Conservation (phyloP, 2,329 filamentous ascomycete species). For the Trichothecium sympodiale region DNA sequence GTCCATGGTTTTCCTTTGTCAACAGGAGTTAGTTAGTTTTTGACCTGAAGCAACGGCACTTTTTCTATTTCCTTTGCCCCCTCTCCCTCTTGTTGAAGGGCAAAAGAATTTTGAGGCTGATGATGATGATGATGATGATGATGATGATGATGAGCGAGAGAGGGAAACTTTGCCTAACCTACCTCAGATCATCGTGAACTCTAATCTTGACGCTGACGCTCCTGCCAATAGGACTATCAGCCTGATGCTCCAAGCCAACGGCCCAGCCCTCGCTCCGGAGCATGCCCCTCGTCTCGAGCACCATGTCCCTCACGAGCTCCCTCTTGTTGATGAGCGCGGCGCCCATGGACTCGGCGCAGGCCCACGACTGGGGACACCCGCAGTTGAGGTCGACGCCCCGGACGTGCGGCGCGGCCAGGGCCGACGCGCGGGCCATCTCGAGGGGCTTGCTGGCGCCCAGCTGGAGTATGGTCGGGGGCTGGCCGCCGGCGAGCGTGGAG, state of each 20-base stretch:
- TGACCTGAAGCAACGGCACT: no score
- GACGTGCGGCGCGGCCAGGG: conserved; percentile 49
- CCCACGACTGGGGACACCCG: conserved; percentile 64
- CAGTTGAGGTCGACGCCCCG: conserved; percentile 62
- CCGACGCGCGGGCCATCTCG: conserved; percentile 52
- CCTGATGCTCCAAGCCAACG: conserved; percentile 30
- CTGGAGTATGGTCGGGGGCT: conserved; percentile 54
- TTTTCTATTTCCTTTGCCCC: no score
- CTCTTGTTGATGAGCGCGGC: conserved; percentile 58
- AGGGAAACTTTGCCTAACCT: no score
- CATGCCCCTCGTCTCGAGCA: conserved; percentile 41
- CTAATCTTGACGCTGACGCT: conserved; percentile 63
- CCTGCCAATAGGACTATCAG: conserved; percentile 32
- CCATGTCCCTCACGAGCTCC: conserved; percentile 55
- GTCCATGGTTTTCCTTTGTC: conserved; percentile 39
- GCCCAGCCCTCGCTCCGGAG: conserved; percentile 43
- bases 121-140: no score
- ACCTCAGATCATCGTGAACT: conserved; percentile 53
- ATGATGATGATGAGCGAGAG: no score
- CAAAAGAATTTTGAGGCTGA: not conserved
- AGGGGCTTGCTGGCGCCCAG: conserved; percentile 52
- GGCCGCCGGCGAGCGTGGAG: conserved; percentile 32
- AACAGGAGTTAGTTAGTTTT: no score
- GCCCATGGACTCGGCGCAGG: conserved; percentile 55
- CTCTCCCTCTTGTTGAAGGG: no score